These are phyloP conservation scores for Thermomucor indicae-seudaticae DNA, from an alignment of 371 early-diverging fungal genomes.

Conservation along the genomic window DNA sequence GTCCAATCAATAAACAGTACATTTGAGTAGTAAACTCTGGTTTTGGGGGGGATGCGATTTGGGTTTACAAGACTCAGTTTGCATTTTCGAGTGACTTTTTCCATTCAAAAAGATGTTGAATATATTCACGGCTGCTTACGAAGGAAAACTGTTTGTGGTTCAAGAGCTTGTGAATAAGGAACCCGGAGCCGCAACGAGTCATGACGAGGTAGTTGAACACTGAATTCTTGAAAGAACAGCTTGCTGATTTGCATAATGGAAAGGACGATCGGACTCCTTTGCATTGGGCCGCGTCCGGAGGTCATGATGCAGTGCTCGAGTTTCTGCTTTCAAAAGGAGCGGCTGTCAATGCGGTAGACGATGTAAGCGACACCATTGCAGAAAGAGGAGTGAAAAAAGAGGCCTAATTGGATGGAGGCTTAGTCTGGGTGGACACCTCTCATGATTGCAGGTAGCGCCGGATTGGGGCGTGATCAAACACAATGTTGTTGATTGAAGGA, in stretches of 20 bases:
- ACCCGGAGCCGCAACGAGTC: conserved; percentile 28
- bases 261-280: conserved; percentile 35
- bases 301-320: conserved; percentile 57
- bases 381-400: conserved; percentile 8
- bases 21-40: too few species aligned
- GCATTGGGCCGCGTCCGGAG: conserved; percentile 66
- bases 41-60: too few species aligned
- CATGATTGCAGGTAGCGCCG: conserved; percentile 52
- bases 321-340: conserved; percentile 63
- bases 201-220: conserved; percentile 48
- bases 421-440: conserved; percentile 61
- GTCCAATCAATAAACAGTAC: too few species aligned
- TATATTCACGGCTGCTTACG: conserved; percentile 49
- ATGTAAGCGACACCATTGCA: conserved; percentile 25
- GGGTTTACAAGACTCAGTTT: too few species aligned
- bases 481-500: neutral
- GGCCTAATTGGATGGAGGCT: too few species aligned
- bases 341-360: conserved; percentile 48
- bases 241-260: conserved; percentile 8
- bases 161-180: conserved; percentile 52
- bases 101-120: too few species aligned
- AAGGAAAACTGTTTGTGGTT: conserved; percentile 51
- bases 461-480: too few species aligned
- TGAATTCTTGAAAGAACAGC: neutral
- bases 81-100: too few species aligned